Conservation (phyloP, 1,139 yeast genomes). For the Pichia sp. region DNA sequence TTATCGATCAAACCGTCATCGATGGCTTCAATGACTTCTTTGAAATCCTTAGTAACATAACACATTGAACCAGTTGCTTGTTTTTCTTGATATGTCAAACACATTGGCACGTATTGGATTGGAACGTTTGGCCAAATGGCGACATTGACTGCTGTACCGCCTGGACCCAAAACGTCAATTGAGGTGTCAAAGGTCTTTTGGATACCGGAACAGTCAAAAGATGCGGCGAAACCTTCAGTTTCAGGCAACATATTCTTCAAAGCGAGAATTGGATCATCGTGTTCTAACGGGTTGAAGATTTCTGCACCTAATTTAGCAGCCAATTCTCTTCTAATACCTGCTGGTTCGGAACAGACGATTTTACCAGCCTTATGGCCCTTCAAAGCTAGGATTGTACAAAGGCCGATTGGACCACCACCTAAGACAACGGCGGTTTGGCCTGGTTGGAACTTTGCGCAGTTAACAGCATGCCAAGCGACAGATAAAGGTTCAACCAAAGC, state of each 20-base stretch:
- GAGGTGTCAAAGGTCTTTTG: constrained; percentile 53
- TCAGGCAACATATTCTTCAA: constrained; percentile 43
- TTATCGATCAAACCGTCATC: constrained; percentile 33
- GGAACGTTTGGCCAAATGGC: constrained; percentile 54
- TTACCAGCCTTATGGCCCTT: constrained; percentile 53
- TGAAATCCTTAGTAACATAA: constrained; percentile 39
- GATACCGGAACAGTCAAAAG: constrained; percentile 64
- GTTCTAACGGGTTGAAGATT: constrained; percentile 44
- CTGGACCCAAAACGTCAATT: constrained; percentile 50
- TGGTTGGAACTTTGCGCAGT: constrained; percentile 40
- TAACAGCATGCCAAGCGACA: constrained; percentile 61
- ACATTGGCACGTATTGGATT: constrained; percentile 39
- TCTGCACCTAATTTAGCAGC: constrained; percentile 51
- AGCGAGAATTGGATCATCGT: constrained; percentile 35
- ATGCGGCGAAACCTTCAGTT: constrained; percentile 53
- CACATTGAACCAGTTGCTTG: constrained; percentile 43
- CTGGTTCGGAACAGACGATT: constrained; percentile 63
- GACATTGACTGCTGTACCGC: constrained; percentile 64
- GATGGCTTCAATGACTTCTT: constrained; percentile 37
- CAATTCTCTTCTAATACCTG: constrained; percentile 49
- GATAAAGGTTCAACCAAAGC: constrained; percentile 57
- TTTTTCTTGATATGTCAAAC: constrained; percentile 40
- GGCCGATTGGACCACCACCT: constrained; percentile 66
- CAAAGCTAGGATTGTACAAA: constrained; percentile 54
- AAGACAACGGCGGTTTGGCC: constrained; percentile 53